Evolutionary conservation across 2,329 filamentous ascomycete genomes (phyloP), one percentile per base, ranked within the genome.

Genomic region (Fusarium sp.): DNA sequence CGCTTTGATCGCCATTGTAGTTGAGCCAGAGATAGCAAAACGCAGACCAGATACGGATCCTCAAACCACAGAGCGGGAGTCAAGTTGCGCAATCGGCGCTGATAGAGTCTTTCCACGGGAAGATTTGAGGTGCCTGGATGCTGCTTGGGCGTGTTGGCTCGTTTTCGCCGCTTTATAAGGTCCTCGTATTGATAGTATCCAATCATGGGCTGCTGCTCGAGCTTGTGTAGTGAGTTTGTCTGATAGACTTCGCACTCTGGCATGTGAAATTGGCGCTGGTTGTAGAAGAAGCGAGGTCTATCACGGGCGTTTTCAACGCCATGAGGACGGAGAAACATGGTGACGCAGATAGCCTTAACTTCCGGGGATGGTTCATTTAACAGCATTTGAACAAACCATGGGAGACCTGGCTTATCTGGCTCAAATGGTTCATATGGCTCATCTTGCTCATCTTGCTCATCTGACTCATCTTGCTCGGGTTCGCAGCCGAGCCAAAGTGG

Each of bases 171-270:
- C 4, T 6, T 17, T 0, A 17, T 10, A 2, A 20, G 27, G 4
- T 32, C 9, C 11, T 48, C 27, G 9, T 32, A 48, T 0, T 48
- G 45, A 17, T 20, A 48, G 14, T 15, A 2, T 1, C 45, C 27
- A 12, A 48, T 2, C 0, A 32, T 6, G 6, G 27, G 45, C 8
- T 2, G 4, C 18, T 4, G 6, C 45, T 48, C 12, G 2, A 48
- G 2, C 2, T 32, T 6, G 1, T 12, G 7, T 11, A 5, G 0
- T 11, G 18, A 1, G 13, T 2, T 14, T 2, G 18, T 6, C 8
- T 4, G 5, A 7, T 9, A 45, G 4, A 45, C 17, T 0, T 45
- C 2, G 17, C 42, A 48, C 9, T 12, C 8, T 1, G 27, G 18
- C 4, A 3, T 5, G 2, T 48, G 45, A 8, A 48, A 7, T 3